Conservation (phyloP, 2,329 filamentous ascomycete genomes). For the Xylaria sp. region DNA sequence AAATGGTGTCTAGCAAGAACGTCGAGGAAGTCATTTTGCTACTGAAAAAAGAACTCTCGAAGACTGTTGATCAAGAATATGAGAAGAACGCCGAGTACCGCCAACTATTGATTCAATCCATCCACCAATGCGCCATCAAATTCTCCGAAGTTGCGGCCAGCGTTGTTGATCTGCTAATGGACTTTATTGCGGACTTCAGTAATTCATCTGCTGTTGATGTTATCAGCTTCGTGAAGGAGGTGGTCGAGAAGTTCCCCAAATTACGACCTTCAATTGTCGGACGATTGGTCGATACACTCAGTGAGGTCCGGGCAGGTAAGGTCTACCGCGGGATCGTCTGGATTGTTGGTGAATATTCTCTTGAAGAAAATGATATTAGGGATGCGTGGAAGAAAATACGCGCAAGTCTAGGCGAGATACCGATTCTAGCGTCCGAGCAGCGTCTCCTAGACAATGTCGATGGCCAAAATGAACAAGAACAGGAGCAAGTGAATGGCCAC, state of each 20-base stretch:
- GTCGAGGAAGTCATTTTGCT: constrained; percentile 97
- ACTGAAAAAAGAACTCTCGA: constrained; percentile 95
- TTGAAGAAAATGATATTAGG: constrained; percentile 92
- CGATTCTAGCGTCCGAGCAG: constrained; percentile 94
- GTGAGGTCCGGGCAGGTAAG: constrained; percentile 94
- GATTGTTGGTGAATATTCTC: constrained; percentile 97
- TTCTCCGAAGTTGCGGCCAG: constrained; percentile 98
- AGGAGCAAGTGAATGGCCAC: constrained; percentile 80
- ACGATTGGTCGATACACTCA: constrained; percentile 87
- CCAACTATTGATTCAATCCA: constrained; percentile 93
- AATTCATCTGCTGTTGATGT: constrained; percentile 97
- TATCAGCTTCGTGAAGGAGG: constrained; percentile 98
- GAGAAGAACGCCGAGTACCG: constrained; percentile 98
- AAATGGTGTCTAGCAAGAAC: constrained; percentile 99
- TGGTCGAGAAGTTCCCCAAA: constrained; percentile 96
- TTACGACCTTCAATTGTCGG: constrained; percentile 87
- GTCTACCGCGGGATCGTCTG: constrained; percentile 96
- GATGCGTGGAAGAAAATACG: constrained; percentile 98
- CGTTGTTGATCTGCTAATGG: constrained; percentile 96
- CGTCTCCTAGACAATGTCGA: constrained; percentile 88
- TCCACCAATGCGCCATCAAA: constrained; percentile 98
- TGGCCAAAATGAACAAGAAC: constrained; percentile 68
- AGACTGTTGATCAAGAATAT: constrained; percentile 98
- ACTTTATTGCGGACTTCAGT: constrained; percentile 98
- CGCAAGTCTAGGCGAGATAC: constrained; percentile 93